phyloP scores from a whole-genome alignment of 306 rosid genomes.

The Lagenaria siceraria region DNA sequence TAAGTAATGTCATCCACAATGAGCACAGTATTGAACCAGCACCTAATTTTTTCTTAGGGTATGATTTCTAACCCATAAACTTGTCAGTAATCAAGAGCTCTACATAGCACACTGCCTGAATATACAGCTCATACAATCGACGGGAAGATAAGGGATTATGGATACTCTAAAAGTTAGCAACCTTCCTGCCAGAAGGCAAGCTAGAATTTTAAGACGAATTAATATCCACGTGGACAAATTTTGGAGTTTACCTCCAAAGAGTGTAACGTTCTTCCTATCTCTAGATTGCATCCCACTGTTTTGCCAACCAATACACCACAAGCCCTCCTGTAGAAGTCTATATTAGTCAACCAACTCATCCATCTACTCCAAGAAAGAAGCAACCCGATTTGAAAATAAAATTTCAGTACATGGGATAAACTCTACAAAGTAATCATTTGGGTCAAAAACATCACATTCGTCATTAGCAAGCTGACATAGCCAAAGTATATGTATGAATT shows the following conservation, averaged over 20 bases:
- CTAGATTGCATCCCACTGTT: slow-evolving; percentile 83
- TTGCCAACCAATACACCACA: slow-evolving; percentile 99
- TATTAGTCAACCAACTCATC: slow-evolving; percentile 6
- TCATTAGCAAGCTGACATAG: not conserved
- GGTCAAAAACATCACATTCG: not conserved
- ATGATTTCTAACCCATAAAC: not conserved
- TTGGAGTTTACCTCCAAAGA: slow-evolving; percentile 72
- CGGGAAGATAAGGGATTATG: not conserved
- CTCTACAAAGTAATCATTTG: not conserved
- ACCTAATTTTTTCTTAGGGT: no score
- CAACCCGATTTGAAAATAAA: slow-evolving; percentile 9
- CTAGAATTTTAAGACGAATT: not conserved
- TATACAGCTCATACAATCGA: not conserved
- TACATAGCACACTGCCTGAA: not conserved
- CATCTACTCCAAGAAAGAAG: not conserved
- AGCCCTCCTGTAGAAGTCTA: slow-evolving; percentile 48
- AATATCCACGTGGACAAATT: slow-evolving; percentile 1
- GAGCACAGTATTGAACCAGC: not conserved
- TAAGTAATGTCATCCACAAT: not conserved
- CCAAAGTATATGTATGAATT: not conserved
- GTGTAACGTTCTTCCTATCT: slow-evolving; percentile 75
- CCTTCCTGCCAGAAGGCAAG: not conserved
- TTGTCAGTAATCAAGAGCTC: not conserved
- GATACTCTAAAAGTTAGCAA: not conserved
- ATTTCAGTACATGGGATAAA: not conserved